Conservation (phyloP, 208 protist genomes). For the Crithidia brevicula region DNA sequence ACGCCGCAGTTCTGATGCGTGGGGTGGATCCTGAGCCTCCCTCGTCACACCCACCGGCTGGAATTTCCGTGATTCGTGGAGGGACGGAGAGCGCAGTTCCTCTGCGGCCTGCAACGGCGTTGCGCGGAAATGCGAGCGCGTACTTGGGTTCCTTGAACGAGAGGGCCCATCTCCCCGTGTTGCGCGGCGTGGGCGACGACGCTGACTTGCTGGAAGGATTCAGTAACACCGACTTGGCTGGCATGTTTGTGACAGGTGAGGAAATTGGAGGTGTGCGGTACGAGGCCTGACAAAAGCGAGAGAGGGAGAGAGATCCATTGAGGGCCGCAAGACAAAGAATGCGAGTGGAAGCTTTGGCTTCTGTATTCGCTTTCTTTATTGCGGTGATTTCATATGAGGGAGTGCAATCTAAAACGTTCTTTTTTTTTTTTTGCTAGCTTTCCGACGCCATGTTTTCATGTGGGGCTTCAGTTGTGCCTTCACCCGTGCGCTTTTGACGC, state of each 20-base stretch:
- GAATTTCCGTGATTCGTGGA: neutral
- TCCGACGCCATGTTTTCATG: too few species aligned
- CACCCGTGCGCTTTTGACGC: too few species aligned
- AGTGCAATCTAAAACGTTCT: too few species aligned
- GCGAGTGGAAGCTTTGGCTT: too few species aligned
- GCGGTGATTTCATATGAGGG: too few species aligned
- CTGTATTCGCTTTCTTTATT: conserved; percentile 20
- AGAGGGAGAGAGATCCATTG: neutral
- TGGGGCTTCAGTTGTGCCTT: too few species aligned
- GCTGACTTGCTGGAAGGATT: conserved; percentile 43
- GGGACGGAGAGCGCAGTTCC: neutral
- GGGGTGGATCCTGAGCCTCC: neutral
- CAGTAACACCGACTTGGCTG: conserved; percentile 31
- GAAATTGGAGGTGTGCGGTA: conserved; percentile 68
- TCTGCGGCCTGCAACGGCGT: neutral
- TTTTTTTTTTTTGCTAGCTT: too few species aligned
- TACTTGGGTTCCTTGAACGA: too few species aligned
- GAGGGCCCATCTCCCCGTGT: too few species aligned
- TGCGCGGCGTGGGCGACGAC: conserved; percentile 23
- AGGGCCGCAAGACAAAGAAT: too few species aligned
- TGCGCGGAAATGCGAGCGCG: too few species aligned
- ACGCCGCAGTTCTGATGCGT: too few species aligned
- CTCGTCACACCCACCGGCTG: neutral
- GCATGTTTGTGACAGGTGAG: conserved; percentile 62
- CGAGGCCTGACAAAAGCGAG: conserved; percentile 21